Conservation (phyloP, 2,329 filamentous ascomycete genomes). For the Dactylellina parvicollis region DNA sequence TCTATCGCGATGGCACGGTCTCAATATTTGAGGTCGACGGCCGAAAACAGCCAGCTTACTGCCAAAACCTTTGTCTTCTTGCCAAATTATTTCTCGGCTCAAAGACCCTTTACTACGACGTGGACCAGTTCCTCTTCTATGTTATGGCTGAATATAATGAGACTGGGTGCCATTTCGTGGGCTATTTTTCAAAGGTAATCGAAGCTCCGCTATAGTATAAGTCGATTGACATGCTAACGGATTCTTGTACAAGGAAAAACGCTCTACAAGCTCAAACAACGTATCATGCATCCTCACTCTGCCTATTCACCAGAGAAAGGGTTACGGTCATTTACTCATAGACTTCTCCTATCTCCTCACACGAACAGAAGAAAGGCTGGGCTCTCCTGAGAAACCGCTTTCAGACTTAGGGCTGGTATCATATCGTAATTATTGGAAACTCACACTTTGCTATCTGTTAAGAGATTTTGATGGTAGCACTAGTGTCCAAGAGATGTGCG, state of each 20-base stretch:
- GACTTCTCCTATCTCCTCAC: conserved; percentile 98
- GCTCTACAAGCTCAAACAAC: conserved; percentile 92
- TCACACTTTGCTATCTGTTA: conserved; percentile 86
- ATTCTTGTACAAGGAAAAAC: conserved; percentile 72
- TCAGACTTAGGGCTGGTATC: conserved; percentile 98
- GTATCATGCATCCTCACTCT: conserved; percentile 96
- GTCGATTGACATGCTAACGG: conserved; percentile 1
- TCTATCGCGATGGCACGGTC: conserved; percentile 88
- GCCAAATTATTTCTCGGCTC: conserved; percentile 98
- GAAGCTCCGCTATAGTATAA: not conserved
- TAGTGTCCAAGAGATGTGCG: conserved; percentile 71
- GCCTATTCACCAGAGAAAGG: conserved; percentile 95
- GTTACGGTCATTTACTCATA: conserved; percentile 94
- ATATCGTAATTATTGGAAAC: conserved; percentile 96
- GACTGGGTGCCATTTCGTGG: conserved; percentile 92
- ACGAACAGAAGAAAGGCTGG: conserved; percentile 89
- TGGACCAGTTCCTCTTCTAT: conserved; percentile 96
- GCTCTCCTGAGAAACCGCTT: conserved; percentile 94
- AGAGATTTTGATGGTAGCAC: conserved; percentile 64
- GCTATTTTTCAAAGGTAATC: conserved; percentile 88
- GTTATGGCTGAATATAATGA: conserved; percentile 95
- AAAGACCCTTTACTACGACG: conserved; percentile 97
- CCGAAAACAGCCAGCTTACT: conserved; percentile 97
- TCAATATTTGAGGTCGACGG: conserved; percentile 98
- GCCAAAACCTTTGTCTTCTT: conserved; percentile 93